phyloP scores from a whole-genome alignment of 2,329 filamentous ascomycete species.

The Aspergillus aculeatinus region DNA sequence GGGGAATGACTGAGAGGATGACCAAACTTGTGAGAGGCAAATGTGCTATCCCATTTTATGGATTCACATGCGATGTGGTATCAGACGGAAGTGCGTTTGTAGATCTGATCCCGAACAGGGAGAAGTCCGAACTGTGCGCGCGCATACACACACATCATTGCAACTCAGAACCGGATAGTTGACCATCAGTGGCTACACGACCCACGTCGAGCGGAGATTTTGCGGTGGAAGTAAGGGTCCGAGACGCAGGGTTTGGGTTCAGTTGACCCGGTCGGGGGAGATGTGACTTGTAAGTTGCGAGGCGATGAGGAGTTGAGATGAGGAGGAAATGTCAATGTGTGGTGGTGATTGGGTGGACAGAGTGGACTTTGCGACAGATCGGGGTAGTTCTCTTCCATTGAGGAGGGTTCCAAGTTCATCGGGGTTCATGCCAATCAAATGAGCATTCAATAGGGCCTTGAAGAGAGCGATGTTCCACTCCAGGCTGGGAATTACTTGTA shows the following conservation, averaged over 20 bases:
- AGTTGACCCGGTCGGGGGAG: neutral
- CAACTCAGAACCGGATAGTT: neutral
- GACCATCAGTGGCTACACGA: neutral
- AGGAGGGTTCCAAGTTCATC: no score
- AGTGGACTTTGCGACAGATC: neutral
- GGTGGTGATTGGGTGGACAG: neutral
- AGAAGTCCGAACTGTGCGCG: neutral
- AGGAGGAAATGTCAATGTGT: neutral
- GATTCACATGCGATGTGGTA: neutral
- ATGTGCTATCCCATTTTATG: neutral
- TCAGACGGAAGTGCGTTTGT: neutral
- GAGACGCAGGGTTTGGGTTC: neutral
- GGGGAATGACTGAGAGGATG: neutral
- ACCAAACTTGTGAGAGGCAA: neutral
- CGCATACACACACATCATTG: no score
- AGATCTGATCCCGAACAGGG: neutral
- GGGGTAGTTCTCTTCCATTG: no score
- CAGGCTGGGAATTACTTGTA: neutral
- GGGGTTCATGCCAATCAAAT: no score
- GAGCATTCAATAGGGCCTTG: no score
- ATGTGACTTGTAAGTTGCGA: neutral
- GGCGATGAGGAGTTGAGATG: neutral
- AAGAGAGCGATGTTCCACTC: no score
- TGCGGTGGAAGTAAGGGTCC: neutral
- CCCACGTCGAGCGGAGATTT: neutral